Evolutionary conservation across 2,329 filamentous ascomycete genomes (phyloP), one percentile per base, ranked within the genome.

Genomic region (Fusarium nisikadoi): DNA sequence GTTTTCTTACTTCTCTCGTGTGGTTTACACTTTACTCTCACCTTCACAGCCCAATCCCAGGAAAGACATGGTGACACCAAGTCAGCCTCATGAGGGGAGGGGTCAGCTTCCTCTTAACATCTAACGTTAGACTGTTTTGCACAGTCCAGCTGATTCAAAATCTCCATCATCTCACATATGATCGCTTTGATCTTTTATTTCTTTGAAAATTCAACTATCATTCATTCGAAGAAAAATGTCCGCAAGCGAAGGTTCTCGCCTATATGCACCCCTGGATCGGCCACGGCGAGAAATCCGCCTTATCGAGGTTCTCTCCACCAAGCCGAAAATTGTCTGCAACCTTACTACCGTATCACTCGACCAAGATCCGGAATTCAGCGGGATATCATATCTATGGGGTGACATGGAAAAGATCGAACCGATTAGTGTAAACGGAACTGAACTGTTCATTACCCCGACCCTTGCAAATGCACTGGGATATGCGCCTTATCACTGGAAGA

Each of bases 311-410:
- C 8, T 49, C 8, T 49, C 54, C 0, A 31, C 20, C 3, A 35
- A 46, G 6, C 54, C 42, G 1, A 23, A 2, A 13, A 39, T 45
- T 19, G 6, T 33, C 16, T 68, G 53, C 10, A n/a, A 27, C 1
- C 56, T 67, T 1, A 46, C 19, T 4, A 54, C 47, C 5, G 47
- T 50, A 0, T 67, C 64, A 0, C 46, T 65, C 7, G n/a, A 43
- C 2, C 2, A 65, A 6, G 31, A 23, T 8, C 13, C 31, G 3
- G 4, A 20, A 3, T 67, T 66, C 16, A 54, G 41, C 16, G 54
- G 47, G 0, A 27, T 67, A 36, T 66, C 65, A 0, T 67, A 67
- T 8, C 41, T 65, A 7, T 67, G 64, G 61, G 64, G 61, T 7
- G 31, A 67, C 3, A 29, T 29, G 8, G 27, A 2, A 6, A 41